These are phyloP conservation scores for Penicillium sclerotigenum DNA, from an alignment of 2,329 filamentous ascomycete species.

Conservation along the genomic window DNA sequence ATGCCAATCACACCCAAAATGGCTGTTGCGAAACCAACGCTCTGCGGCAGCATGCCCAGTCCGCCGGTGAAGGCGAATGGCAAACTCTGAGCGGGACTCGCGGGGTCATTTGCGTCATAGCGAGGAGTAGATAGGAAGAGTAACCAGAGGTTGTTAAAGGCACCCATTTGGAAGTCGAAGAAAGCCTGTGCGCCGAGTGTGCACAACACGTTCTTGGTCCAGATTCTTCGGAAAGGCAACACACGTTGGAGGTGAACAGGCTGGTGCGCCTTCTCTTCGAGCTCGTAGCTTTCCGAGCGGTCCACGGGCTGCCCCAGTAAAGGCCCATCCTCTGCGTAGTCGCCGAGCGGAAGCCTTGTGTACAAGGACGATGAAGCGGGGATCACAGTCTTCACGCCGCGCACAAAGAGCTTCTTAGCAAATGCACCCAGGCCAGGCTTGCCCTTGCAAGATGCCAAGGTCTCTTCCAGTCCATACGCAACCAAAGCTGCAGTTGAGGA, in stretches of 20 bases:
- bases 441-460: slow-evolving; percentile 46
- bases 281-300: slow-evolving; percentile 34
- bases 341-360: slow-evolving; percentile 33
- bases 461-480: slow-evolving; percentile 65
- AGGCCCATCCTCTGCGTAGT: slow-evolving; percentile 37
- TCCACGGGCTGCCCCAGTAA: slow-evolving; percentile 34
- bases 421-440: slow-evolving; percentile 47
- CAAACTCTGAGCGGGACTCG: slow-evolving; percentile 43
- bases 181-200: slow-evolving; percentile 63
- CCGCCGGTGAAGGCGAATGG: slow-evolving; percentile 66
- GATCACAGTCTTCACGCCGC: slow-evolving; percentile 24
- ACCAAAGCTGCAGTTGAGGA: slow-evolving; percentile 53
- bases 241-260: slow-evolving; percentile 39
- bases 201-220: slow-evolving; percentile 55
- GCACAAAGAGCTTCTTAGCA: slow-evolving; percentile 29
- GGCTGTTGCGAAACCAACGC: slow-evolving; percentile 71
- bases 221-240: slow-evolving; percentile 51
- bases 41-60: slow-evolving; percentile 65
- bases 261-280: slow-evolving; percentile 36
- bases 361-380: slow-evolving; percentile 34
- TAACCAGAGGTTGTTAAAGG: slow-evolving; percentile 74
- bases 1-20: slow-evolving; percentile 73
- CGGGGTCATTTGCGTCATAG: slow-evolving; percentile 42
- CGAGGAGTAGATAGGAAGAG: slow-evolving; percentile 73
- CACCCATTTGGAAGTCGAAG: slow-evolving; percentile 69